A percentile compares a stretch with the other conserved stretches of the same genome.
phyloP scores from a whole-genome alignment of 2,329 filamentous ascomycete genomes.

The Alternaria sp. region DNA sequence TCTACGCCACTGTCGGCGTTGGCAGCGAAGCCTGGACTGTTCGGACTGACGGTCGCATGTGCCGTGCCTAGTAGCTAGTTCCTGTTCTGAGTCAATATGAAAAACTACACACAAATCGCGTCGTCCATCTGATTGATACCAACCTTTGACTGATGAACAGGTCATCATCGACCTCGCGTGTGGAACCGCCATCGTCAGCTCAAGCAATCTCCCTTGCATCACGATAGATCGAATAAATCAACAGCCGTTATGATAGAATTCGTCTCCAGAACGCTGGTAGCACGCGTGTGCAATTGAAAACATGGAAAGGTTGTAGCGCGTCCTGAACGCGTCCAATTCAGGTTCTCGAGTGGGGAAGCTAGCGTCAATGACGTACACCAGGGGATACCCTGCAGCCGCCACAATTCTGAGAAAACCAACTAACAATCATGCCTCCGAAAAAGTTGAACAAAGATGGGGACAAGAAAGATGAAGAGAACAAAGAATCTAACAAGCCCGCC shows the following conservation, averaged over 20 bases:
- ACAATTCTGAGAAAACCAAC: not conserved
- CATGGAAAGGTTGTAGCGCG: not conserved
- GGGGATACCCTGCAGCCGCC: not conserved
- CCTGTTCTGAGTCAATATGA: not conserved
- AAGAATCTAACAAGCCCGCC: constrained; percentile 9
- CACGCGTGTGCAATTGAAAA: not conserved
- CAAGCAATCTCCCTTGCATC: not conserved
- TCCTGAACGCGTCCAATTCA: constrained; percentile 2
- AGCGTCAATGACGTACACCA: constrained; percentile 13
- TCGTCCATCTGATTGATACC: not conserved
- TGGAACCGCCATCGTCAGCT: not conserved
- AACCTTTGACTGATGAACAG: not conserved
- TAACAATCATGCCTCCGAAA: constrained; percentile 6
- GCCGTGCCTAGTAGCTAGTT: constrained; percentile 4
- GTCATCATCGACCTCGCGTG: not conserved
- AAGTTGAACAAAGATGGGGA: constrained; percentile 4
- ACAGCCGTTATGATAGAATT: not conserved
- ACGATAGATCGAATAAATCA: not conserved
- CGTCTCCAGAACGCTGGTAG: not conserved
- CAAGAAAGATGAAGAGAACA: not conserved
- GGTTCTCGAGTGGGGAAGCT: constrained; percentile 1
- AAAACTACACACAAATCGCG: not conserved
- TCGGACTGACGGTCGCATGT: constrained; percentile 19
- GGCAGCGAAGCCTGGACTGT: constrained; percentile 35
- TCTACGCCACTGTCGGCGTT: constrained; percentile 37